Conservation (phyloP, 495 filamentous ascomycete genomes). For the Bacidia rubella region DNA sequence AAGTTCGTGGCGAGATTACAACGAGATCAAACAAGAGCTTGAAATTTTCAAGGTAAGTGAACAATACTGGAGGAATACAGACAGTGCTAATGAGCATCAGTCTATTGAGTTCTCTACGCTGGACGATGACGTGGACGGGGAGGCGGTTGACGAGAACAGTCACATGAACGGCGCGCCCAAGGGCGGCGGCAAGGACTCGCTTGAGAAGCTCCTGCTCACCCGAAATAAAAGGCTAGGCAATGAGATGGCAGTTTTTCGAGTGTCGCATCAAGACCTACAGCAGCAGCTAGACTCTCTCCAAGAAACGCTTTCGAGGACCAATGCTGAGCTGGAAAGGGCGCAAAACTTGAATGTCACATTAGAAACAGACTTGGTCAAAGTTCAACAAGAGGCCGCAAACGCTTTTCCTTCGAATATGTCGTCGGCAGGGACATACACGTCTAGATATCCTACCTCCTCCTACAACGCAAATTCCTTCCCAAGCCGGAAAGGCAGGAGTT, state of each 20-base stretch:
- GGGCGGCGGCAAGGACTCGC: constrained; percentile 58
- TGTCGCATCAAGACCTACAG: constrained; percentile 89
- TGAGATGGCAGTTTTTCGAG: constrained; percentile 80
- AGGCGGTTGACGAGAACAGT: constrained; percentile 12
- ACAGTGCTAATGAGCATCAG: constrained; percentile 23
- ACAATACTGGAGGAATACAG: not conserved
- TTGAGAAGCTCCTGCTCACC: constrained; percentile 82
- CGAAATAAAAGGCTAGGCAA: constrained; percentile 92
- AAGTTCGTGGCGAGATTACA: constrained; percentile 85
- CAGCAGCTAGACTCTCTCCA: constrained; percentile 65
- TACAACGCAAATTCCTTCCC: constrained; percentile 38
- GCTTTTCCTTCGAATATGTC: constrained; percentile 77
- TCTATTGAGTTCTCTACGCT: constrained; percentile 91
- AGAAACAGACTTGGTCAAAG: constrained; percentile 77
- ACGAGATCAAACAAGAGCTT: constrained; percentile 87
- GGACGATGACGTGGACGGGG: constrained; percentile 50
- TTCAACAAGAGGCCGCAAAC: constrained; percentile 75
- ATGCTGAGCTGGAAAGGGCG: constrained; percentile 73
- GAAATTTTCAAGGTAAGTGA: constrained; percentile 69
- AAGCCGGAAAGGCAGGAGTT: constrained; percentile 41
- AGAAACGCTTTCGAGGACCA: constrained; percentile 69
- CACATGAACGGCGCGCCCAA: constrained; percentile 32
- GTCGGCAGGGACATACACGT: constrained; percentile 82
- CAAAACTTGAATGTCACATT: constrained; percentile 75
- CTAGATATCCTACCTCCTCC: constrained; percentile 66